A percentile compares a stretch with the other conserved stretches of the same genome.
Evolutionary conservation across 306 rosid species (phyloP).

Genomic region (Corylus heterophylla): DNA sequence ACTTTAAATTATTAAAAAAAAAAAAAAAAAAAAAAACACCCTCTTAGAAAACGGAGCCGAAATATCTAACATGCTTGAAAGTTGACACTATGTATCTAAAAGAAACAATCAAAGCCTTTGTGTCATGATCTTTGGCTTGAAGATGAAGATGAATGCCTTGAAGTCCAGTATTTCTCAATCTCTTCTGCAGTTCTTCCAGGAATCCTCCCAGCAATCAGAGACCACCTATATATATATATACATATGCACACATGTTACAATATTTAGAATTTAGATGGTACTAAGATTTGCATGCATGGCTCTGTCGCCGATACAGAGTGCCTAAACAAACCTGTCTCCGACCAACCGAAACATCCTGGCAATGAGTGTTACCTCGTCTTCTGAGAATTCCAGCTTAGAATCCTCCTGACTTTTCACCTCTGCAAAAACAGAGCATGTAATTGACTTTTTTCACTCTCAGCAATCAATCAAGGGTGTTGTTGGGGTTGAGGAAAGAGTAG

Average conservation of each 20-base stretch:
- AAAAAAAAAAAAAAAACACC: too few relatives aligned
- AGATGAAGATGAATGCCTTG: conserved; percentile 1
- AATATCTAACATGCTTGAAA: too few relatives aligned
- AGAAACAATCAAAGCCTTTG: too few relatives aligned
- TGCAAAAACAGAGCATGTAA: background rate
- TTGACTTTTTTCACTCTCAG: too few relatives aligned
- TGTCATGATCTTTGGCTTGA: background rate
- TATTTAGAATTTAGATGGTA: background rate
- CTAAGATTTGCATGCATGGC: too few relatives aligned
- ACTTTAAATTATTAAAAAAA: too few relatives aligned
- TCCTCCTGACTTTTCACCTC: conserved; percentile 3
- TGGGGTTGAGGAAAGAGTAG: background rate
- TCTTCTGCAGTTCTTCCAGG: conserved; percentile 37
- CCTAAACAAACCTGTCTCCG: conserved; percentile 18
- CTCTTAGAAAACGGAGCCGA: too few relatives aligned
- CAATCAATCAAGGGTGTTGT: too few relatives aligned
- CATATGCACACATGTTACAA: background rate
- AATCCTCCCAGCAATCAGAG: conserved; percentile 38
- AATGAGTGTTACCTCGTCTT: conserved; percentile 24
- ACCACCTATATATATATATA: conserved; percentile 16
- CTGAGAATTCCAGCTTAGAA: conserved; percentile 9
- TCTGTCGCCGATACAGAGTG: too few relatives aligned
- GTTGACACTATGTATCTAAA: too few relatives aligned
- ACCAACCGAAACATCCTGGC: conserved; percentile 31
- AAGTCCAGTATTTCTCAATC: conserved; percentile 35